Evolutionary conservation across 805 yeast genomes (phyloP).

Genomic region (Lipomyces kockii): DNA sequence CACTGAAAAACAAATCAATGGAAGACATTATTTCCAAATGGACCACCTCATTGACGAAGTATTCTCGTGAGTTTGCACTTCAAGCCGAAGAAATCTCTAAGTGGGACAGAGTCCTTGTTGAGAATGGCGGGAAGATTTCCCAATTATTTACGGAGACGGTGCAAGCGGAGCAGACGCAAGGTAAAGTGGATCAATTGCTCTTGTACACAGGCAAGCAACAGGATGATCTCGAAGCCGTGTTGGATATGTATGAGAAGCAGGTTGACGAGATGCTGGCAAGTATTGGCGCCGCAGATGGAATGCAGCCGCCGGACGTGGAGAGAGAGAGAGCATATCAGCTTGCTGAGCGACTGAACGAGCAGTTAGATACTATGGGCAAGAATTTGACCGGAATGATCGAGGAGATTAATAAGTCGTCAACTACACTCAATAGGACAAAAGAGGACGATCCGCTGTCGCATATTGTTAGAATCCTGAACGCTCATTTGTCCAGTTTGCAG

Average conservation of each 20-base stretch:
- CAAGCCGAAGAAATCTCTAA: constrained; percentile 75
- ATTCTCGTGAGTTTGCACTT: constrained; percentile 72
- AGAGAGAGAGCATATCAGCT: constrained; percentile 87
- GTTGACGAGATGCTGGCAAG: constrained; percentile 51
- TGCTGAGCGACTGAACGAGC: constrained; percentile 83
- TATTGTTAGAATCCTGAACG: constrained; percentile 78
- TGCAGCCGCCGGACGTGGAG: constrained; percentile 67
- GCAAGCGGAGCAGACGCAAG: constrained; percentile 83
- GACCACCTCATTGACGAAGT: constrained; percentile 80
- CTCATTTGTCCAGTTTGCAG: constrained; percentile 86
- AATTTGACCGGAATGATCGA: constrained; percentile 75
- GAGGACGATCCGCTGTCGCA: constrained; percentile 52
- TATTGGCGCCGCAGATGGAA: constrained; percentile 44
- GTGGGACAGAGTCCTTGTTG: constrained; percentile 86
- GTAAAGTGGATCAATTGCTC: constrained; percentile 83
- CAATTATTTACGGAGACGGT: constrained; percentile 76
- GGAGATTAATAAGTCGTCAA: constrained; percentile 67
- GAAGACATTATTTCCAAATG: constrained; percentile 92
- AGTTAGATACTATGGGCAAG: constrained; percentile 74
- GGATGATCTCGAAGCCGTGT: constrained; percentile 80
- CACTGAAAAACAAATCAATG: constrained; percentile 86
- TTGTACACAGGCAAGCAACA: constrained; percentile 89
- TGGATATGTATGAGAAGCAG: constrained; percentile 81
- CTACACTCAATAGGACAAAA: constrained; percentile 50
- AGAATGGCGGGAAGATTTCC: constrained; percentile 83